Evolutionary conservation across 352 stramenopile species (phyloP), one percentile per base, ranked within the genome.

Genomic region (Phytophthora pseudosyringae): DNA sequence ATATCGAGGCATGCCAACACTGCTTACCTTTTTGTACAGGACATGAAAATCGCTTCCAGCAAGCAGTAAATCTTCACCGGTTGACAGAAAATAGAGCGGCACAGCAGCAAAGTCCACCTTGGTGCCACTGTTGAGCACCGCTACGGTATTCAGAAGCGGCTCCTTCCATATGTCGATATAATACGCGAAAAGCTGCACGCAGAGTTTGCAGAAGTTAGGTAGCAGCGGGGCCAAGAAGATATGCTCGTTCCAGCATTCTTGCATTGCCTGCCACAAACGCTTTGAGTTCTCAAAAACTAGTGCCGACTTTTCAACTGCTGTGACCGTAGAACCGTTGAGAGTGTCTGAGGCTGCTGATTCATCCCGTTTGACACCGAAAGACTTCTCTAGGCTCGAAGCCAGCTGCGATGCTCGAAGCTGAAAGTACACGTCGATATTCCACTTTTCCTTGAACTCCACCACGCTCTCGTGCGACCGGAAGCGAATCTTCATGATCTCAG

Each of bases 381-480:
- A 75, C 12, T 75, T 71, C 36, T 91, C 77, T 8, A 95, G 46
- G 6, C 56, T 67, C 4, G 74, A 57, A 31, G 81, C 67, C 4
- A 95, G 49, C 62, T 93, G 69, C 7, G 75, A 78, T 32, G 73
- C 78, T 36, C 83, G 82, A 49, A 94, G 67, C 57, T 96, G 85
- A 50, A 94, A 95, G 73, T 96, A 96, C 16, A 95, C 82, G 39
- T 93, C 87, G 56, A 94, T 78, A 53, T 96, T 94, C 88, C 88
- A 96, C 66, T 90, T 91, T 44, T 94, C 86, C 55, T 89, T 91
- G 66, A 96, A 96, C 33, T 90, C 75, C 4, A 90, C 56, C 11
- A 91, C 80, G 16, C 77, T 91, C 36, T 93, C 82, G 32, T 93
- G 83, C 5, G 67, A 72, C 15, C 83, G 77, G 35, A 96, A 94